phyloP scores from a whole-genome alignment of 257 asterid genomes.

The Nemophila menziesii region DNA sequence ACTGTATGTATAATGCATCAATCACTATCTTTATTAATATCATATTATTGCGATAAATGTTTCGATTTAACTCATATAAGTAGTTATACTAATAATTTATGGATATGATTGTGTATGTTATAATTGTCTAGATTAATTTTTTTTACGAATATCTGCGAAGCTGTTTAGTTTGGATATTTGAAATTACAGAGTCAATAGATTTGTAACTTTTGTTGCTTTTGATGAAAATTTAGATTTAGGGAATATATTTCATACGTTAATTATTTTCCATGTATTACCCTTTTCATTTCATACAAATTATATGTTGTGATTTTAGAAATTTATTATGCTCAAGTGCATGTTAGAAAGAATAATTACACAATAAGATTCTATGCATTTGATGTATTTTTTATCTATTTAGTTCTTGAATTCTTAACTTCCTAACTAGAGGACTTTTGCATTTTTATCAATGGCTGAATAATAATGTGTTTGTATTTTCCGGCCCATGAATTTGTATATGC shows the following conservation, averaged over 20 bases:
- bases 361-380: too few relatives aligned
- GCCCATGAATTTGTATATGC: too few relatives aligned
- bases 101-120: not conserved
- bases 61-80: too few relatives aligned
- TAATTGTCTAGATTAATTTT: too few relatives aligned
- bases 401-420: too few relatives aligned
- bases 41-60: not conserved
- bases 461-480: too few relatives aligned
- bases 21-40: not conserved
- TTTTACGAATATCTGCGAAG: not conserved
- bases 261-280: not conserved
- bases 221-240: not conserved
- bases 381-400: too few relatives aligned
- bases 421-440: too few relatives aligned
- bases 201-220: not conserved
- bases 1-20: slow-evolving; percentile 28
- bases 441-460: too few relatives aligned
- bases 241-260: not conserved
- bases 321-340: too few relatives aligned
- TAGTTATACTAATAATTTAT: not conserved
- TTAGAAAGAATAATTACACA: too few relatives aligned
- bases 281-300: not conserved
- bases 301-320: not conserved
- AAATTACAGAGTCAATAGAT: not conserved
- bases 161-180: not conserved